Evolutionary conservation across 2,329 filamentous ascomycete species (phyloP).

Genomic region (Sphaerulina populicola): DNA sequence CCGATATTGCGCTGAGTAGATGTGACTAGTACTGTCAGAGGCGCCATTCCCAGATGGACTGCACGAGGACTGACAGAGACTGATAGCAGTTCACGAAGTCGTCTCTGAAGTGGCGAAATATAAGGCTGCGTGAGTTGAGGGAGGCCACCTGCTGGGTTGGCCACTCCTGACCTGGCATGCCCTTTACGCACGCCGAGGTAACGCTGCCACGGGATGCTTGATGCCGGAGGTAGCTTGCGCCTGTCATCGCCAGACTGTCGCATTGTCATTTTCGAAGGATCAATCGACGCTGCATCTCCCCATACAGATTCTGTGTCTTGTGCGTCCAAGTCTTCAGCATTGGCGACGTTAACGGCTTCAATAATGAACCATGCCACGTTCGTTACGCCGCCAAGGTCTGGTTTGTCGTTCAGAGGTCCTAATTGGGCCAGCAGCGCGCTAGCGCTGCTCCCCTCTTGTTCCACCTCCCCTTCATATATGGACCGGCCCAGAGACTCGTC

Average conservation of each 20-base stretch:
- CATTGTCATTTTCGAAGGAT: constrained; percentile 78
- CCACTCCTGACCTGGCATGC: constrained; percentile 47
- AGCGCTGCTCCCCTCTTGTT: constrained; percentile 57
- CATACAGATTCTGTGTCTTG: constrained; percentile 63
- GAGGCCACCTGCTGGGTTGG: constrained; percentile 17
- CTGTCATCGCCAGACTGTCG: constrained; percentile 84
- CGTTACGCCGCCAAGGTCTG: constrained; percentile 40
- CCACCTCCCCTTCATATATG: constrained; percentile 61
- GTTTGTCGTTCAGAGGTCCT: constrained; percentile 38
- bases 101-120: constrained; percentile 45
- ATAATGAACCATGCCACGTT: constrained; percentile 87
- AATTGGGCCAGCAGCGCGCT: constrained; percentile 37
- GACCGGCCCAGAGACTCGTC: constrained; percentile 77
- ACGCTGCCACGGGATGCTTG: constrained; percentile 75
- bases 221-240: constrained; percentile 66
- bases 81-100: constrained; percentile 74
- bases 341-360: constrained; percentile 55
- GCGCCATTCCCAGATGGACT: constrained; percentile 76
- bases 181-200: constrained; percentile 69
- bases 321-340: constrained; percentile 45
- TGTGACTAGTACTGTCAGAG: constrained; percentile 76
- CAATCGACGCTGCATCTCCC: constrained; percentile 79
- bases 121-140: constrained; percentile 37
- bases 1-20: constrained; percentile 92
- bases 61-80: constrained; percentile 83